Base-by-base conservation (phyloP, 768 basidiomycete species). In the Boletus pseudo-olivaceus region DNA sequence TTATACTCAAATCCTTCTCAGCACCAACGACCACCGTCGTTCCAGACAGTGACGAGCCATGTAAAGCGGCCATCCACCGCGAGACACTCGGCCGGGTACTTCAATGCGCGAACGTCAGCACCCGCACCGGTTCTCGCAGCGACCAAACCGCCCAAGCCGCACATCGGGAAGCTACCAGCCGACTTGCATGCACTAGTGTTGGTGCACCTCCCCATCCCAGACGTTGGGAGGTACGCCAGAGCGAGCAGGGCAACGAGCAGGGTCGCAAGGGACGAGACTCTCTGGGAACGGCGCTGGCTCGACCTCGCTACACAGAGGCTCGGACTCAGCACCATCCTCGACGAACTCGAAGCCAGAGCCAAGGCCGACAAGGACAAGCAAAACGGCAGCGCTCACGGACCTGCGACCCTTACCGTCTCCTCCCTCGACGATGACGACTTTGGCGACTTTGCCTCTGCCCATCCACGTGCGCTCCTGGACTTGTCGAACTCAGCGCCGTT, bases 221-320 rank as follows among this genome's bases (percentile, higher is more conserved):
- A 96, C 68, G 68, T 97, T 20, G 84, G 90, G 2, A 77, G 83
- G 0, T 91, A 95, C 61, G 83, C 87, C 6, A 78, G 83, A 43
- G 78, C 76, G 38, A 89, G 79, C 50, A 80, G 84, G 51, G 82
- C 88, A 29, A 77, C 89, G 15, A 77, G 82, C 14, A 73, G 75
- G 3, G 73, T 95, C 26, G 78, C 80, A 3, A 71, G 76, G n/a
- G 84, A 90, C 54, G 93, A 97, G 49, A 71, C 73, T 5, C 72
- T 91, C 8, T 99, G 96, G 96, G 80, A 88, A 63, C 63, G 66
- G 1, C 80, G 89, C 43, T 93, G 90, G 82, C 72, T 70, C 15
- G 78, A 81, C 20, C 77, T 97, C 35, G 76, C 73, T 8, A 66
- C 82, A 3, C 82, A 79, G 17, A 68, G 70, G 33, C 64, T 76